phyloP scores from a whole-genome alignment of 1,139 yeast species.

The Protomyces inundatus region DNA sequence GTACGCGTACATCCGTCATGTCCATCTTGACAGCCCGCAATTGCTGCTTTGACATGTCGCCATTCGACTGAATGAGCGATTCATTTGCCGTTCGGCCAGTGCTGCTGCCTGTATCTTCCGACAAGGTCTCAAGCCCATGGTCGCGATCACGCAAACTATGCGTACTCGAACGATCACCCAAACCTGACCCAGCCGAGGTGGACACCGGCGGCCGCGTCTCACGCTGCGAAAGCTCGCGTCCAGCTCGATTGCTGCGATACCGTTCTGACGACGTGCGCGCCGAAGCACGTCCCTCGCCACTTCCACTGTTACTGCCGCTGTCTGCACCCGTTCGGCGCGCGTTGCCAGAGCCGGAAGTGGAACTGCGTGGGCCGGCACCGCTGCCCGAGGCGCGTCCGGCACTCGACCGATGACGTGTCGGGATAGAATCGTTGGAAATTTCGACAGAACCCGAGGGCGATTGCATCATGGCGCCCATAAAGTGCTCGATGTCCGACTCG shows the following conservation, averaged over 20 bases:
- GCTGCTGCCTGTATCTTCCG: neutral
- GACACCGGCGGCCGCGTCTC: neutral
- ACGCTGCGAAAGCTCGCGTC: neutral
- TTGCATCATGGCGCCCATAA: constrained; percentile 18
- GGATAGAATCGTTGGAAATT: neutral
- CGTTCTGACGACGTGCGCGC: neutral
- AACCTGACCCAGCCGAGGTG: neutral
- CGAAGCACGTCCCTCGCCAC: neutral
- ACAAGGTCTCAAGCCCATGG: neutral
- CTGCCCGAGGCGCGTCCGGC: neutral
- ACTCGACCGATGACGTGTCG: neutral
- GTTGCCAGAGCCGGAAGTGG: neutral
- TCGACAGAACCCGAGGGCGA: neutral
- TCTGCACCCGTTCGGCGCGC: neutral
- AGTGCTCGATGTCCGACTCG: constrained; percentile 10
- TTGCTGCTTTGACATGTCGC: neutral
- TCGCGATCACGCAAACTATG: neutral
- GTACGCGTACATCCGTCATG: constrained; percentile 4
- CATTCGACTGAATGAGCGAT: neutral
- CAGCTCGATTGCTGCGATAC: neutral
- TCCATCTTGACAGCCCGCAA: constrained; percentile 18
- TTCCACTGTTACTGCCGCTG: neutral
- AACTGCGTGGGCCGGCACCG: neutral
- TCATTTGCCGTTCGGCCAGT: neutral
- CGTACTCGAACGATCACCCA: neutral